These are phyloP conservation scores for Parathielavia appendiculata DNA, from an alignment of 495 filamentous ascomycete species.

Conservation along the genomic window DNA sequence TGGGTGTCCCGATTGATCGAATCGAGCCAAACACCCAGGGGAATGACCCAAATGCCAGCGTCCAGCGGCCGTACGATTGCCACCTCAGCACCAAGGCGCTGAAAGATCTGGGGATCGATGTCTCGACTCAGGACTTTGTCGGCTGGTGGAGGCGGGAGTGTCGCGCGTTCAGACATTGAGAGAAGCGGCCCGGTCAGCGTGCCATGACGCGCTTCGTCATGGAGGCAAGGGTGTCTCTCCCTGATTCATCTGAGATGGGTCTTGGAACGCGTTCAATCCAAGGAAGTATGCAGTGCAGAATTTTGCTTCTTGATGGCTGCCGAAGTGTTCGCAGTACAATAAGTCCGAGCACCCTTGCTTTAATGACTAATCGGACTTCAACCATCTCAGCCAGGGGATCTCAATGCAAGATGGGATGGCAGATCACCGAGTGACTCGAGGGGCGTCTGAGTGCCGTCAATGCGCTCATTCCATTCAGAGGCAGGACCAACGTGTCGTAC, in stretches of 20 bases:
- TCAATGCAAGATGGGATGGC: neutral
- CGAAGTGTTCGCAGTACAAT: neutral
- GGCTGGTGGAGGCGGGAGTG: constrained; percentile 70
- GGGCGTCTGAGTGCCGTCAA: neutral
- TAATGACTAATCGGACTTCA: neutral
- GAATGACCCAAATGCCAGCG: constrained; percentile 67
- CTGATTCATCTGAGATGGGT: neutral
- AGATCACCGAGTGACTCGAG: neutral
- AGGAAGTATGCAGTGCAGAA: constrained; percentile 3
- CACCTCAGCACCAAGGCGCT: constrained; percentile 76
- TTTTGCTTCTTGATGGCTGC: constrained; percentile 5
- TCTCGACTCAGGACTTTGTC: constrained; percentile 68
- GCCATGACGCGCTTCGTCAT: neutral
- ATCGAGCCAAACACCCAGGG: constrained; percentile 69
- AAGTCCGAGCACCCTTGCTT: constrained; percentile 8
- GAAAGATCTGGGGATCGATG: constrained; percentile 70
- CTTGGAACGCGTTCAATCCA: neutral
- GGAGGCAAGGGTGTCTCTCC: neutral
- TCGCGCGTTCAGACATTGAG: constrained; percentile 45
- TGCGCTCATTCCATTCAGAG: neutral
- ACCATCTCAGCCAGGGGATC: neutral
- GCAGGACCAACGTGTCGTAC: neutral
- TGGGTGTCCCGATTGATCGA: constrained; percentile 66
- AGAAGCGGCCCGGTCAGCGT: neutral
- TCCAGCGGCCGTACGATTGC: constrained; percentile 83